Evolutionary conservation across 768 basidiomycete genomes (phyloP).

Genomic region (Hortiboletus campestris): DNA sequence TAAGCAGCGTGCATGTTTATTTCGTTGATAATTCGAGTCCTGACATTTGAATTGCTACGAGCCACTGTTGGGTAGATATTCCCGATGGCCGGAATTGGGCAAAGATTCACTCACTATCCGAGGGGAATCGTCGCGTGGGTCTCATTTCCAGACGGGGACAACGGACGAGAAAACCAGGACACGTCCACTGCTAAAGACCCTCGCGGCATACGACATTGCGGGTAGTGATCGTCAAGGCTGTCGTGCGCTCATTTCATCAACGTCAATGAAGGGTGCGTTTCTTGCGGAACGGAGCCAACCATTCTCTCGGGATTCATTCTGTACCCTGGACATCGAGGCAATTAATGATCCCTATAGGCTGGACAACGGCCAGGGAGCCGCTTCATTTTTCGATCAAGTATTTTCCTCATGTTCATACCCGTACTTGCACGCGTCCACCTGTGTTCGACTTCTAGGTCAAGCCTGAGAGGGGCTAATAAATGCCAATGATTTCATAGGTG

Average conservation of each 20-base stretch:
- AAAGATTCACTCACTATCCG: constrained; percentile 39
- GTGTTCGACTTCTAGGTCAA: background rate
- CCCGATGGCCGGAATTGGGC: constrained; percentile 30
- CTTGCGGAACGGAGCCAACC: constrained; percentile 35
- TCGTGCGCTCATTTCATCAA: constrained; percentile 3
- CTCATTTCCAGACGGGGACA: constrained; percentile 23
- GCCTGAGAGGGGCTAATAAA: background rate
- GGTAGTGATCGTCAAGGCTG: constrained; percentile 22
- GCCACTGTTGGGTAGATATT: constrained; percentile 37
- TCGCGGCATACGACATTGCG: constrained; percentile 43
- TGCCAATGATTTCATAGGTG: constrained; percentile 13
- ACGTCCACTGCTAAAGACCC: constrained; percentile 40
- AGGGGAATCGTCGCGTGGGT: constrained; percentile 40
- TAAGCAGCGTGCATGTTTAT: constrained; percentile 30
- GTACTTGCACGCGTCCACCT: constrained; percentile 29
- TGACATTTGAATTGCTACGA: constrained; percentile 2
- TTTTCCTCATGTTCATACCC: constrained; percentile 34
- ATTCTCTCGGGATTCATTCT: constrained; percentile 30
- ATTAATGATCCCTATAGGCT: constrained; percentile 23
- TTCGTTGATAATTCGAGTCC: constrained; percentile 37
- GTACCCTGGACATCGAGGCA: constrained; percentile 15
- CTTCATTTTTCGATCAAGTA: constrained; percentile 43
- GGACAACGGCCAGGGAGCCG: constrained; percentile 31
- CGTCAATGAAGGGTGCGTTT: constrained; percentile 35
- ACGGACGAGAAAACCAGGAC: constrained; percentile 33